Percentiles rank a stretch among this genome's conserved stretches.
Conservation (phyloP, 345 rosid genomes). For the Cardiospermum halicacabum region DNA sequence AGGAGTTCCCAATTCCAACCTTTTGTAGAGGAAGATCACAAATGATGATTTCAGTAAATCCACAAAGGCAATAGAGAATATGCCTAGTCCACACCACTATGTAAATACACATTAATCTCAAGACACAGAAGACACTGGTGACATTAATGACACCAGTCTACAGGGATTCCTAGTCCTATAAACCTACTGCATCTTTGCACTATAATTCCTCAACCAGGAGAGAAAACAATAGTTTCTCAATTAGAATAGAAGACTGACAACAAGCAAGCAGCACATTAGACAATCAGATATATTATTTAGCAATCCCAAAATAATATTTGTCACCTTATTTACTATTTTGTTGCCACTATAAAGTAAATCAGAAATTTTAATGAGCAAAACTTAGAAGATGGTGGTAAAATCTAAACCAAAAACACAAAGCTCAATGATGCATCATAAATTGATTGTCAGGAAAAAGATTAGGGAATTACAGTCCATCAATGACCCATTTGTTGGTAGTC, state of each 20-base stretch:
- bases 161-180: background rate
- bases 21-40: background rate
- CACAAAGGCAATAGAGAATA: background rate
- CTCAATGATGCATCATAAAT: background rate
- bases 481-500: constrained; percentile 73
- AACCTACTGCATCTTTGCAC: background rate
- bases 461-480: constrained; percentile 87
- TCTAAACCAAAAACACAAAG: background rate
- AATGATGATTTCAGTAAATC: background rate
- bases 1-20: background rate
- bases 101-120: background rate
- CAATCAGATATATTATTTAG: background rate
- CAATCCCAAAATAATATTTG: background rate
- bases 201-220: background rate
- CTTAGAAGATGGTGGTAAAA: background rate
- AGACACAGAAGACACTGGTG: background rate
- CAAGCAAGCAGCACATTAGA: background rate
- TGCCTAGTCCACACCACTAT: background rate
- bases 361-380: background rate
- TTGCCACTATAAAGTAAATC: too few relatives aligned
- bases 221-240: background rate
- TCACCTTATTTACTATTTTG: constrained; percentile 2
- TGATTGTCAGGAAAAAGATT: constrained; percentile 19
- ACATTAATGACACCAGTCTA: background rate
- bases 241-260: background rate